Conservation (phyloP, 164 flowering plant genomes). For the Stephania yunnanensis region DNA sequence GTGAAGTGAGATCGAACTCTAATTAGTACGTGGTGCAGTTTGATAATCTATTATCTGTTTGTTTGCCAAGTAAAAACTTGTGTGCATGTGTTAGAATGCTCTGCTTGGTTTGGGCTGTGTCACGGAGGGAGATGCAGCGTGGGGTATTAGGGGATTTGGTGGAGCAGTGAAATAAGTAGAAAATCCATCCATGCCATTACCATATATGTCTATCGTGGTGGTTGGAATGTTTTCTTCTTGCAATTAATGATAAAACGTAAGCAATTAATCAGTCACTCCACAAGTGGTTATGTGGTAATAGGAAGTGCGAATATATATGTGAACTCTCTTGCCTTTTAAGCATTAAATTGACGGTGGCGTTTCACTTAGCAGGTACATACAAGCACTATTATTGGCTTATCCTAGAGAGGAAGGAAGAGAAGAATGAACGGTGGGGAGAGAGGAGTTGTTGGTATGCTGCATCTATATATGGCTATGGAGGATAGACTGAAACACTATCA, state of each 20-base stretch:
- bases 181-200: neutral
- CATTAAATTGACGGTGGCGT: neutral
- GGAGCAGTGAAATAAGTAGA: neutral
- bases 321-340: no score
- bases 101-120: neutral
- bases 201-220: neutral
- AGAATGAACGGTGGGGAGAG: conserved; percentile 77
- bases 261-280: no score
- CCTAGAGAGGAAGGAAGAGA: conserved; percentile 69
- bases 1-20: conserved; percentile 24
- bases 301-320: no score
- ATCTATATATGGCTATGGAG: conserved; percentile 33
- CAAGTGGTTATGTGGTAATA: no score
- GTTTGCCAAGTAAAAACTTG: neutral
- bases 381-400: conserved; percentile 79
- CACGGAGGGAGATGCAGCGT: neutral
- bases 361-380: conserved; percentile 54
- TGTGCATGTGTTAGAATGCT: neutral
- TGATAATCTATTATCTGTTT: neutral
- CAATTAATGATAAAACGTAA: no score
- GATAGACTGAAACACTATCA: conserved; percentile 29
- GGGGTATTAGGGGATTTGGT: neutral
- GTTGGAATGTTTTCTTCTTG: neutral
- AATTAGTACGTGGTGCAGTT: neutral
- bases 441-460: conserved; percentile 70